phyloP scores from a whole-genome alignment of 2,329 filamentous ascomycete species.

The Dothiorella sarmentorum region DNA sequence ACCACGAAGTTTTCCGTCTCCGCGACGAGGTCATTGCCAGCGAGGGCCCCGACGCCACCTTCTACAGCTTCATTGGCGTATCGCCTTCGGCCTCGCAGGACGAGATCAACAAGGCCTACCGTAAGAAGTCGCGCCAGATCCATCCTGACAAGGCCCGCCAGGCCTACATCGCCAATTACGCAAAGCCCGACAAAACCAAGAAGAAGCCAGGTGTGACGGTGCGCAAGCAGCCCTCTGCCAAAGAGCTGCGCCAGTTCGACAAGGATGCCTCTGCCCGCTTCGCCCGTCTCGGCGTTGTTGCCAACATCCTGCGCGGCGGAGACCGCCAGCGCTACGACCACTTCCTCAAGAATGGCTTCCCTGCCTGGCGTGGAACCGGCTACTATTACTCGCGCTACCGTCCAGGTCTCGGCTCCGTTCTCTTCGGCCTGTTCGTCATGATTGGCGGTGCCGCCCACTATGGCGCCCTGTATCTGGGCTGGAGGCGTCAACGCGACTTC shows the following conservation, averaged over 20 bases:
- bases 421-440: slow-evolving; percentile 76
- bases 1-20: slow-evolving; percentile 96
- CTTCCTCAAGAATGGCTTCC: slow-evolving; percentile 90
- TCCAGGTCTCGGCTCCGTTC: slow-evolving; percentile 80
- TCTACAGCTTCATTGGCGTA: slow-evolving; percentile 90
- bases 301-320: slow-evolving; percentile 78
- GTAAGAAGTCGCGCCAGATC: slow-evolving; percentile 75
- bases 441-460: slow-evolving; percentile 87
- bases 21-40: slow-evolving; percentile 76
- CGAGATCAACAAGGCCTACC: slow-evolving; percentile 91
- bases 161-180: slow-evolving; percentile 69
- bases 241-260: slow-evolving; percentile 72
- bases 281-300: slow-evolving; percentile 77
- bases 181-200: slow-evolving; percentile 46
- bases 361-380: slow-evolving; percentile 91
- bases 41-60: slow-evolving; percentile 77
- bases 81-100: slow-evolving; percentile 70
- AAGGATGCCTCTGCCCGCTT: slow-evolving; percentile 82
- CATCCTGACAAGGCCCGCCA: slow-evolving; percentile 97
- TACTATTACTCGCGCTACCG: slow-evolving; percentile 97
- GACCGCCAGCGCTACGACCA: slow-evolving; percentile 88
- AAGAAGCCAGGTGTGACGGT: slow-evolving; percentile 58
- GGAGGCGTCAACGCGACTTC: slow-evolving; percentile 87
- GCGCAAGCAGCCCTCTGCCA: slow-evolving; percentile 66
- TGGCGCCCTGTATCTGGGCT: slow-evolving; percentile 76